Evolutionary conservation across 441 rosid species (phyloP).

Genomic region (Populus hybrid): DNA sequence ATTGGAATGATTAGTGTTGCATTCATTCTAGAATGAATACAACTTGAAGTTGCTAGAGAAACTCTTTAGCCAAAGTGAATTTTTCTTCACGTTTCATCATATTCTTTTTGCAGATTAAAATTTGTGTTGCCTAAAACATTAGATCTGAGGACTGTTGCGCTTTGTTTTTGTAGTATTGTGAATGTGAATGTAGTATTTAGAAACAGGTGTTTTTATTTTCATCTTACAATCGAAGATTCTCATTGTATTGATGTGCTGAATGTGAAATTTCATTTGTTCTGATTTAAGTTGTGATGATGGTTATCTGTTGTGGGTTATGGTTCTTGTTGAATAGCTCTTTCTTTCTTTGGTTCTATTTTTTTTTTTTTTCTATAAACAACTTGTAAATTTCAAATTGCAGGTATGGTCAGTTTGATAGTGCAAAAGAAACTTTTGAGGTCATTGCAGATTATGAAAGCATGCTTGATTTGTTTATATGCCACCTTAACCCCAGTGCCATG

Average conservation of each 20-base stretch:
- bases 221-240: background rate
- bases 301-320: background rate
- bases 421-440: conserved; percentile 97
- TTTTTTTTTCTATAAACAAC: conserved; percentile 9
- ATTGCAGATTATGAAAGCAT: conserved; percentile 92
- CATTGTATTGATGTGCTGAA: background rate
- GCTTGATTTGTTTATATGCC: conserved; percentile 96
- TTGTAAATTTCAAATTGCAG: conserved; percentile 45
- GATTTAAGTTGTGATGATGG: background rate
- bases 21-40: too few relatives aligned
- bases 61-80: too few relatives aligned
- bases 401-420: conserved; percentile 91
- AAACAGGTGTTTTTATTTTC: too few relatives aligned
- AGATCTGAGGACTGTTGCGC: too few relatives aligned
- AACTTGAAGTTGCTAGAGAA: too few relatives aligned
- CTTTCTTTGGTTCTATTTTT: too few relatives aligned
- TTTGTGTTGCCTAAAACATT: too few relatives aligned
- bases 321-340: background rate
- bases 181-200: too few relatives aligned
- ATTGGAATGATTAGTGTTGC: too few relatives aligned
- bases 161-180: too few relatives aligned
- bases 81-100: too few relatives aligned
- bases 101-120: too few relatives aligned
- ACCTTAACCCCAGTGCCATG: conserved; percentile 99
- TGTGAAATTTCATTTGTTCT: background rate